Base-by-base conservation (phyloP, 139 green algal species). In the Astrephomene gubernaculifera region DNA sequence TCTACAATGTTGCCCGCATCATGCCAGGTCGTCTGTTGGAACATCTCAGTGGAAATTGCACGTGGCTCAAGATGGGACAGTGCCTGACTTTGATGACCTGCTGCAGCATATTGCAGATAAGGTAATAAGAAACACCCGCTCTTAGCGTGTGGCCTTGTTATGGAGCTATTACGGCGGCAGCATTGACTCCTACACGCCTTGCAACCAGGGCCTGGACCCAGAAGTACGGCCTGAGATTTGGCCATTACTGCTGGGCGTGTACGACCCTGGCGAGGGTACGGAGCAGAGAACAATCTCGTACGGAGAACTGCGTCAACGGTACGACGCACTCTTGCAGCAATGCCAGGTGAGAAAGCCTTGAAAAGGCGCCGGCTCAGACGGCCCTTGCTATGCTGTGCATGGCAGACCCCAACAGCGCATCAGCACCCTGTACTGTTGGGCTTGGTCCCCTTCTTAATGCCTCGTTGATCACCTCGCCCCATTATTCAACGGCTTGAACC, bases 171-270 rank as follows among this genome's bases (percentile, higher is more conserved):
- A n/a, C n/a, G n/a, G n/a, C n/a, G n/a, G n/a, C n/a, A n/a, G n/a
- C n/a, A n/a, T n/a, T n/a, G n/a, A n/a, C n/a, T n/a, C n/a, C n/a
- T n/a, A n/a, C n/a, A n/a, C n/a, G n/a, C n/a, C n/a, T n/a, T n/a
- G n/a, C n/a, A n/a, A n/a, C n/a, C 91, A 94, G 88, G 90, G 93
- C 21, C 57, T 94, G 19, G 87, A 89, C 8, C 85, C 91, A 14
- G 75, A 76, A 33, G 54, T 92, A 19, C 81, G 91, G 2, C 63
- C 70, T 2, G 82, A 92, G 70, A 60, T 94, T 36, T 96, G 93
- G 93, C 93, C 93, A 0, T 81, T 92, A 61, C 88, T 96, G 41
- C 87, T 96, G 65, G 89, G 89, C 22, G 82, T 96, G 49, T 92
- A 88, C 76, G 43, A 60, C 0, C 82, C 75, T 3, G 35, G 61